Evolutionary conservation across 305 asterid genomes (phyloP).

Genomic region (Fraxinus sp.): DNA sequence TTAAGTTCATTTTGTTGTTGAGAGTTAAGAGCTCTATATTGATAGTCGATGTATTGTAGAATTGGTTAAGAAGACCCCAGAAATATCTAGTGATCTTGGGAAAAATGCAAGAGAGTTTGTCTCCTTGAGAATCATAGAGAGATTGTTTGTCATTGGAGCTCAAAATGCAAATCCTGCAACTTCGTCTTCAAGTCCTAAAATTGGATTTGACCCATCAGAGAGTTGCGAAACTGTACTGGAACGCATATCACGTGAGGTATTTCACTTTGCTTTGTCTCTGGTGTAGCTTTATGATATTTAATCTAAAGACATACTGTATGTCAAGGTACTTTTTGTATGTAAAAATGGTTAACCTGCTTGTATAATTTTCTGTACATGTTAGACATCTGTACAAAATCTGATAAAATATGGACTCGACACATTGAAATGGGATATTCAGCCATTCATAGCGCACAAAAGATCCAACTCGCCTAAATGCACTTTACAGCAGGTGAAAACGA

Average conservation of each 20-base stretch:
- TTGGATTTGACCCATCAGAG: conserved; percentile 43
- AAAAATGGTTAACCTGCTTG: not conserved
- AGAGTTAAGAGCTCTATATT: conserved; percentile 24
- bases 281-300: conserved; percentile 4
- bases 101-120: conserved; percentile 44
- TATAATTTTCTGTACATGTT: conserved; percentile 24
- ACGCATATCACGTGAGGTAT: conserved; percentile 42
- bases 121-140: conserved; percentile 52
- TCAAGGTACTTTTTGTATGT: not conserved
- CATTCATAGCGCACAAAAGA: conserved; percentile 60
- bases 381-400: conserved; percentile 43
- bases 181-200: conserved; percentile 28
- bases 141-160: conserved; percentile 29
- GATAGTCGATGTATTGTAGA: conserved; percentile 37
- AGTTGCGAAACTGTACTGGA: conserved; percentile 49
- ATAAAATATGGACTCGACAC: conserved; percentile 41
- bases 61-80: conserved; percentile 46
- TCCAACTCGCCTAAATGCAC: conserved; percentile 38
- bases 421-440: conserved; percentile 63
- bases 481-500: conserved; percentile 50
- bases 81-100: conserved; percentile 32
- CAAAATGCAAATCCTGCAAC: conserved; percentile 26
- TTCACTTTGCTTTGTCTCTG: conserved; percentile 14
- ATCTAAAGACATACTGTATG: not conserved
- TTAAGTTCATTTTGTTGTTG: conserved; percentile 15